Conservation (phyloP, 257 asterid genomes). For the Rauvolfia tetraphylla region DNA sequence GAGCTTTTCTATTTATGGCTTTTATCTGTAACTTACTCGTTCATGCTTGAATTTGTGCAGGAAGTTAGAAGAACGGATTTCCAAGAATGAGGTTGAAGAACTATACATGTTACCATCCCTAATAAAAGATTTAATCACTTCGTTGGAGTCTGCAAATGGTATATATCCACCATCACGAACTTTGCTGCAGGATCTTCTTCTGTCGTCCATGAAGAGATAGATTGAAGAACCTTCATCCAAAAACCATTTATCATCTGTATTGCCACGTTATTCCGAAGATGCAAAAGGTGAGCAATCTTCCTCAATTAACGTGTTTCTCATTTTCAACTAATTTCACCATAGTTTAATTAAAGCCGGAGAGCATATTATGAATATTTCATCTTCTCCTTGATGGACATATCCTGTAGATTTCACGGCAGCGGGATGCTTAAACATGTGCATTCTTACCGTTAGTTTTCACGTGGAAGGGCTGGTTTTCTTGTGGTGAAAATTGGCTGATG, state of each 20-base stretch:
- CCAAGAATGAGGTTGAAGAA: conserved; percentile 73
- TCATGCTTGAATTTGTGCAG: conserved; percentile 30
- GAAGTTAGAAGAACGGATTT: conserved; percentile 53
- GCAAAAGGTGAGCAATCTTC: not conserved
- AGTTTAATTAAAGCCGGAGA: not conserved
- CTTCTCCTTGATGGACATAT: not conserved
- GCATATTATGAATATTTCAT: not conserved
- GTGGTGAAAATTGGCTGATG: not conserved
- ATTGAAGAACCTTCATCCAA: not conserved
- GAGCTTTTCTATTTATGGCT: not conserved
- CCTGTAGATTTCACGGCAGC: not conserved
- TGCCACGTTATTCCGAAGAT: not conserved
- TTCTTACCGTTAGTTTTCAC: not conserved
- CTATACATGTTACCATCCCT: conserved; percentile 80
- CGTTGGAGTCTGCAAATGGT: conserved; percentile 49
- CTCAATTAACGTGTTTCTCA: not conserved
- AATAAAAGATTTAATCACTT: conserved; percentile 46
- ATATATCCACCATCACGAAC: conserved; percentile 59
- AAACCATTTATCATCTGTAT: not conserved
- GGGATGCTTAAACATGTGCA: not conserved
- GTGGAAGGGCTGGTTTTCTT: not conserved
- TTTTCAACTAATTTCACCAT: not conserved
- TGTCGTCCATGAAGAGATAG: conserved; percentile 68
- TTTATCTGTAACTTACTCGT: not conserved
- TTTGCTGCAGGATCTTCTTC: conserved; percentile 51